A percentile compares a stretch with the other conserved stretches of the same genome.
Evolutionary conservation across 352 stramenopile species (phyloP).

Genomic region (Thraustochytrium striatum): DNA sequence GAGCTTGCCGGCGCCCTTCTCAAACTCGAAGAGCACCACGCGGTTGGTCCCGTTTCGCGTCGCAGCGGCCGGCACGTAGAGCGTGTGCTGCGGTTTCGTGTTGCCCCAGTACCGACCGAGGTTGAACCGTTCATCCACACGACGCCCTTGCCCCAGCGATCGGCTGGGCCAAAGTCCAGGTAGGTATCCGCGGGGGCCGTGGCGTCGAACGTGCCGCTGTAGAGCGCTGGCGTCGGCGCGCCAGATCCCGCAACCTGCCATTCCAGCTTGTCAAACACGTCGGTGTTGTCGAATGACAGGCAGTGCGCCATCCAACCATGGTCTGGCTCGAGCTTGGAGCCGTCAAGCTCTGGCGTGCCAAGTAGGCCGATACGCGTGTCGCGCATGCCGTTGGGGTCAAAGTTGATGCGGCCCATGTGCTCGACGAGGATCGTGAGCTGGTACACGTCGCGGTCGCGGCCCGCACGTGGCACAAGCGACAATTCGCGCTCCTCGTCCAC

Average conservation of each 20-base stretch:
- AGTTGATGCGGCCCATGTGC: conserved; percentile 56
- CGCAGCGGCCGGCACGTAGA: conserved; percentile 53
- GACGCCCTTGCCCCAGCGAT: conserved; percentile 54
- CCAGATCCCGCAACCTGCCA: no score
- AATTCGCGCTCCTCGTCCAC: not conserved
- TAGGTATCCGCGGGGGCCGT: conserved; percentile 28
- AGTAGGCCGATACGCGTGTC: conserved; percentile 41
- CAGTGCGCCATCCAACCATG: not conserved
- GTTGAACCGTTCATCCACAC: conserved; percentile 57
- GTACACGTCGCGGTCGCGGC: not conserved
- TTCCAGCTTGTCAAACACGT: not conserved
- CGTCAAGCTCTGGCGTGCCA: not conserved
- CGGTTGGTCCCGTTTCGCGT: conserved; percentile 48
- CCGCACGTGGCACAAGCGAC: not conserved
- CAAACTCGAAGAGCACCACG: conserved; percentile 52
- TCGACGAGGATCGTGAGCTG: conserved; percentile 55
- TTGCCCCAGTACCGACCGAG: conserved; percentile 56
- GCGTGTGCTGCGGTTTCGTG: conserved; percentile 55
- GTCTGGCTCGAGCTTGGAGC: not conserved
- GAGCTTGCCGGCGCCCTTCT: not conserved
- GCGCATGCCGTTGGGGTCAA: conserved; percentile 49
- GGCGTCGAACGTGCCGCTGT: conserved; percentile 11
- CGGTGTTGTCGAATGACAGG: not conserved
- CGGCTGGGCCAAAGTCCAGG: conserved; percentile 53
- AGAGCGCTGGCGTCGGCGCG: conserved; percentile 33